Conservation (phyloP, 441 rosid genomes). For the Erodium chrysanthum region DNA sequence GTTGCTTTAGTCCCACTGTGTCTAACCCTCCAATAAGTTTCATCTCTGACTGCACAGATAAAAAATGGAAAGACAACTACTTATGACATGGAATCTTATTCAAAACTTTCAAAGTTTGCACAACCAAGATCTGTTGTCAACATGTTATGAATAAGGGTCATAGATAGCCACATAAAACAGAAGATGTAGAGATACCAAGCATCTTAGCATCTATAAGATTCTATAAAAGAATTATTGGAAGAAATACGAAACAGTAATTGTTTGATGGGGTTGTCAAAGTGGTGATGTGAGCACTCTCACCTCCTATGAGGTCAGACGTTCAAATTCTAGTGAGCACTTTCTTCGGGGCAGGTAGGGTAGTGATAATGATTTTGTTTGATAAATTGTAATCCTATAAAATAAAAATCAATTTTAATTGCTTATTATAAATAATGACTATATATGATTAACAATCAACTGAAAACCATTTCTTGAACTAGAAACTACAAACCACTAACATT, state of each 20-base stretch:
- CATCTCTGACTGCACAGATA: constrained; percentile 76
- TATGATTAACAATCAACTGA: too few species aligned
- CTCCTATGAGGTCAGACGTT: too few species aligned
- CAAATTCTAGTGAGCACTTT: too few species aligned
- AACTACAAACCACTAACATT: too few species aligned
- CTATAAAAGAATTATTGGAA: neutral
- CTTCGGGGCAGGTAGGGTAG: too few species aligned
- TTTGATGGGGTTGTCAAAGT: too few species aligned
- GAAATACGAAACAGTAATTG: neutral
- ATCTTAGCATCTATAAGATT: neutral
- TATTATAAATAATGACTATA: too few species aligned
- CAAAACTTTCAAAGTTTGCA: neutral
- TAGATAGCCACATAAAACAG: neutral
- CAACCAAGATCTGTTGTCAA: neutral
- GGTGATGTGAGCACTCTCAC: too few species aligned
- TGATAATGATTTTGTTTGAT: too few species aligned
- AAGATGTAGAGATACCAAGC: neutral
- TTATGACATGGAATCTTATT: neutral
- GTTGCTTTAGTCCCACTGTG: constrained; percentile 71
- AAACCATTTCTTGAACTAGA: too few species aligned
- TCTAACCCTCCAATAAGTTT: constrained; percentile 72
- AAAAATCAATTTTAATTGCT: too few species aligned
- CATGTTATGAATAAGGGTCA: neutral
- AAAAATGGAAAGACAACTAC: constrained; percentile 13
- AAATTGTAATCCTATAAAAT: too few species aligned